phyloP scores from a whole-genome alignment of 2,329 filamentous ascomycete species.

The Neonectria magnoliae region DNA sequence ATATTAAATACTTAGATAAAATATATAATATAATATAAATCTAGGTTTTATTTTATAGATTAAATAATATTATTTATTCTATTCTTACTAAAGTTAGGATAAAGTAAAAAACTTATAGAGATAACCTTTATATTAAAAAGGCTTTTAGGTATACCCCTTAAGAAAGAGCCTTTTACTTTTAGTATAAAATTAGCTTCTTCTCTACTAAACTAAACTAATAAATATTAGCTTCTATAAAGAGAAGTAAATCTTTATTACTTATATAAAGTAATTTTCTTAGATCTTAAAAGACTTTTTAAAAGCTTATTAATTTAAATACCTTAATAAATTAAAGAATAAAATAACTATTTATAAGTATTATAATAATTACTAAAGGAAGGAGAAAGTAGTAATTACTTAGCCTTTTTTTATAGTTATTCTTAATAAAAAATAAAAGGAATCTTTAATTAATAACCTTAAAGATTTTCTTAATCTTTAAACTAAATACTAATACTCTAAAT shows the following conservation, averaged over 20 bases:
- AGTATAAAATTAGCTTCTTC: slow-evolving; percentile 25
- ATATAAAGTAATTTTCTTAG: too few relatives aligned
- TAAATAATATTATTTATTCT: background rate
- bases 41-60: background rate
- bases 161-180: slow-evolving; percentile 20
- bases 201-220: slow-evolving; percentile 15
- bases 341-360: too few relatives aligned
- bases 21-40: background rate
- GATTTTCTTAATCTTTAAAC: too few relatives aligned
- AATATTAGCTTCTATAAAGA: slow-evolving; percentile 29
- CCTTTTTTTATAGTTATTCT: too few relatives aligned
- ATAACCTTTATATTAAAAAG: slow-evolving; percentile 10
- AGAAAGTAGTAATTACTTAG: too few relatives aligned
- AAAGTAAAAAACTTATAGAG: background rate
- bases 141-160: slow-evolving; percentile 19
- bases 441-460: too few relatives aligned
- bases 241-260: slow-evolving; percentile 38
- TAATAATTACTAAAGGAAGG: too few relatives aligned
- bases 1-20: background rate
- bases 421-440: too few relatives aligned
- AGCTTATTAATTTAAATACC: too few relatives aligned
- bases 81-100: background rate
- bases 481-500: too few relatives aligned
- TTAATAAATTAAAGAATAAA: too few relatives aligned
- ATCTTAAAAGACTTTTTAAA: too few relatives aligned